Percentiles rank a stretch among this genome's conserved stretches.
phyloP scores from a whole-genome alignment of 805 yeast genomes.

The Scheffersomyces lignosus region DNA sequence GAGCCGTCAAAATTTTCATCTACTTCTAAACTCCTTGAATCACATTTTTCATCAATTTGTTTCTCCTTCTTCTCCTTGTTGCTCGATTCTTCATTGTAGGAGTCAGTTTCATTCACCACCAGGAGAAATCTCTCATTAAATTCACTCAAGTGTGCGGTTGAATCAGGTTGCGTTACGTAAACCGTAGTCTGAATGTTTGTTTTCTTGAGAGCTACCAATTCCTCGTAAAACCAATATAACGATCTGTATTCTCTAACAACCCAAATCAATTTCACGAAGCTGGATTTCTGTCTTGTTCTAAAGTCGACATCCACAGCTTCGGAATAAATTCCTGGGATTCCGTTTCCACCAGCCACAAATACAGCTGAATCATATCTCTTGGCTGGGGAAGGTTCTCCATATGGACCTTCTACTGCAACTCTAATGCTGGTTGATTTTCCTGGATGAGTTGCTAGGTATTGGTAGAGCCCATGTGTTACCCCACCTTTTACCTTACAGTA shows the following conservation, averaged over 20 bases:
- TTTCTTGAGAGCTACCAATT: conserved; percentile 28
- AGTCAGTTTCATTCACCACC: no score
- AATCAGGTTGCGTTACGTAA: conserved; percentile 27
- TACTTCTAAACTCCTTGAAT: neutral
- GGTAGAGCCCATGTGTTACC: conserved; percentile 39
- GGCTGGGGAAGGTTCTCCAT: conserved; percentile 50
- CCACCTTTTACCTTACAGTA: conserved; percentile 55
- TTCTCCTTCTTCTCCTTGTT: conserved; percentile 15
- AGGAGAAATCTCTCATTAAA: conserved; percentile 18
- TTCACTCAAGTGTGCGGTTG: conserved; percentile 44
- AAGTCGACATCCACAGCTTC: conserved; percentile 28
- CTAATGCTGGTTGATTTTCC: conserved; percentile 31
- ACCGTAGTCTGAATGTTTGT: conserved; percentile 29
- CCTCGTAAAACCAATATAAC: conserved; percentile 49
- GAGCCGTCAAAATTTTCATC: conserved; percentile 24
- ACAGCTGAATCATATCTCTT: conserved; percentile 47
- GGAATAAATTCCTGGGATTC: conserved; percentile 57
- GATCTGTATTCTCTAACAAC: conserved; percentile 53
- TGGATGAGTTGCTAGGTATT: conserved; percentile 22
- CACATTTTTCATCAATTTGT: neutral
- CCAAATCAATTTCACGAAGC: conserved; percentile 51
- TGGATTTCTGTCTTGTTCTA: conserved; percentile 13
- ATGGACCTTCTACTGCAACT: conserved; percentile 60
- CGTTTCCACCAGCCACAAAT: conserved; percentile 63
- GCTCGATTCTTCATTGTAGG: neutral